Evolutionary conservation across 352 stramenopile genomes (phyloP), one percentile per base, ranked within the genome.

Genomic region (Blastocystis sp.): DNA sequence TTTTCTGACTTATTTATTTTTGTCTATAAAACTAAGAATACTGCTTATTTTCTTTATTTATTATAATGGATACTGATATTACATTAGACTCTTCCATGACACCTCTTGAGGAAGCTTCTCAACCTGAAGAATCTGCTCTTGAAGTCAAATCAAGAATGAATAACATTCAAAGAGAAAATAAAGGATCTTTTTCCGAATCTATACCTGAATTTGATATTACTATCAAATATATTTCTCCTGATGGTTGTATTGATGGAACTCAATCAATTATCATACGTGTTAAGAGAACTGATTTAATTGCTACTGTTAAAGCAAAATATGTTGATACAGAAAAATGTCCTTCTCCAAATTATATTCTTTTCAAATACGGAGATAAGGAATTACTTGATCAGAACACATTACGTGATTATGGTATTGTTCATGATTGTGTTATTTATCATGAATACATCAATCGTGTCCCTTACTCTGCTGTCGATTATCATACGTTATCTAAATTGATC

Each of bases 351-450:
- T 64, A 65, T 19, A 65, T 65, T 21, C 33, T 59, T 18, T 24
- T 65, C 10, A 43, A 65, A 32, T 65, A 55, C 47, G 39, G 41
- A 21, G 56, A 49, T 54, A 55, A 65, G 19, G 44, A 59, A 36
- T 27, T 65, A 37, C 31, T 21, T 19, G 56, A 65, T 33, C 30
- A 65, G 39, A 59, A 65, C 33, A 30, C 58, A 32, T 31, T 65
- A 6, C 27, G 18, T 18, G 56, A 58, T 18, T 21, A 11, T 47
- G 41, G n/a, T 34, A n/a, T 47, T n/a, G 13, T 47, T n/a, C 43
- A 47, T 13, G 35, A 54, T n/a, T 57, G 36, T 19, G 44, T 42
- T 13, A 31, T 47, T 46, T 64, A 42, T 42, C 35, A 52, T 16
- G 31, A 47, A 30, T 55, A 65, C 47, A 45, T 49, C 31, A 59